phyloP scores from a whole-genome alignment of 306 rosid species.

The Corylus avellana region DNA sequence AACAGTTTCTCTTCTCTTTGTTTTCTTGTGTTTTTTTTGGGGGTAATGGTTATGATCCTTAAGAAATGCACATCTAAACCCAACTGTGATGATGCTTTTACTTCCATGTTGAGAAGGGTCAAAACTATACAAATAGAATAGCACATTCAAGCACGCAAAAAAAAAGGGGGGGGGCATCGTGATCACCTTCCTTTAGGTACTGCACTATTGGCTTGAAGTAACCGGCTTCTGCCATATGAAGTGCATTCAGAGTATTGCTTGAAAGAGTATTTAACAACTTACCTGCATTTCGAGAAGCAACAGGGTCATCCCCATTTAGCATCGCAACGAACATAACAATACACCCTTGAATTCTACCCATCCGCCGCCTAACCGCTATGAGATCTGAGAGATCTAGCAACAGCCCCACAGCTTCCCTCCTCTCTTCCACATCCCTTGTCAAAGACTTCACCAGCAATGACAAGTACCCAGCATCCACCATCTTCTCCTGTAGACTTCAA shows the following conservation, averaged over 20 bases:
- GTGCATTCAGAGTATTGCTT: conserved; percentile 78
- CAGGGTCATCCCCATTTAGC: conserved; percentile 68
- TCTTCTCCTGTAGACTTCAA: conserved; percentile 70
- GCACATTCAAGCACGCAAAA: background rate
- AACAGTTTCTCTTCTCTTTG: too few species aligned
- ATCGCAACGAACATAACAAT: conserved; percentile 81
- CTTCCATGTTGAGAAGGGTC: background rate
- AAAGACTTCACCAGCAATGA: conserved; percentile 73
- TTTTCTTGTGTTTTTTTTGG: too few species aligned
- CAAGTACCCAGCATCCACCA: conserved; percentile 61
- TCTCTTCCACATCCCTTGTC: conserved; percentile 70
- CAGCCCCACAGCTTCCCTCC: conserved; percentile 79
- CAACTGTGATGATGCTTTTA: background rate
- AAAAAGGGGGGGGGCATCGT: conserved; percentile 4
- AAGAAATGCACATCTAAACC: background rate
- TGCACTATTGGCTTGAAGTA: conserved; percentile 79
- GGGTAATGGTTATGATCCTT: too few species aligned
- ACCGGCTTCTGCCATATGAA: conserved; percentile 95
- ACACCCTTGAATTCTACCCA: conserved; percentile 88
- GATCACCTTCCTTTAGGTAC: conserved; percentile 72
- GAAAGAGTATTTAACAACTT: conserved; percentile 71
- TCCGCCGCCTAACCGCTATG: conserved; percentile 57
- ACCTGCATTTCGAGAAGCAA: conserved; percentile 65
- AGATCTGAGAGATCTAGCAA: conserved; percentile 65
- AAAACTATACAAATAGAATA: background rate